Percentiles rank a stretch among this genome's conserved stretches.
These are phyloP conservation scores for Candida gorgasii DNA, from an alignment of 805 yeast genomes.

Conservation along the genomic window DNA sequence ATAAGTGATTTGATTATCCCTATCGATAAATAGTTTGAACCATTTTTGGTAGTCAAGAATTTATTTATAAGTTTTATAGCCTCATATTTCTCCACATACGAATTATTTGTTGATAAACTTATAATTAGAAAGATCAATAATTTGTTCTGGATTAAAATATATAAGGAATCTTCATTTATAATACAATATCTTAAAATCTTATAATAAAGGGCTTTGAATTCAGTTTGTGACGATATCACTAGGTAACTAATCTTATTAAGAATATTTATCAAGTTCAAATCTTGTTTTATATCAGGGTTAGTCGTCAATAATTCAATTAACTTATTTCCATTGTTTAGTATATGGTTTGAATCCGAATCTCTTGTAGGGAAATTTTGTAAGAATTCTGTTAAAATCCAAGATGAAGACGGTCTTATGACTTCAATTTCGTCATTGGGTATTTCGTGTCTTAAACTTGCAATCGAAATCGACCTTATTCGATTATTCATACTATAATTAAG, in stretches of 20 bases:
- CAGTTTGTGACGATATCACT: constrained; percentile 55
- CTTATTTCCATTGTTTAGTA: constrained; percentile 42
- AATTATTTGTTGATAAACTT: constrained; percentile 60
- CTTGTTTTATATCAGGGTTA: constrained; percentile 62
- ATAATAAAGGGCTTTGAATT: constrained; percentile 74
- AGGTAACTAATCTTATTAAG: constrained; percentile 60
- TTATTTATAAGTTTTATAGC: constrained; percentile 71
- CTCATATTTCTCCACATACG: constrained; percentile 66
- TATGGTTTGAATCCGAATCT: constrained; percentile 16
- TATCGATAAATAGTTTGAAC: constrained; percentile 51
- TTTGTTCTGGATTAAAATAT: constrained; percentile 52
- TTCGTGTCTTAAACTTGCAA: constrained; percentile 12
- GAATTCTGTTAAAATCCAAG: constrained; percentile 66
- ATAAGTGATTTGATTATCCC: constrained; percentile 71
- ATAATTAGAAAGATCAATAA: constrained; percentile 64
- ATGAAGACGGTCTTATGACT: constrained; percentile 24
- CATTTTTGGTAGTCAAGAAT: constrained; percentile 54
- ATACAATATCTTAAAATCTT: constrained; percentile 69
- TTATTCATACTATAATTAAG: constrained; percentile 7
- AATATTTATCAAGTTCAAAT: constrained; percentile 59
- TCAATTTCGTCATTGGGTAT: constrained; percentile 1
- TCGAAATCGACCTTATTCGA: constrained; percentile 17
- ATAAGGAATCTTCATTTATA: constrained; percentile 53
- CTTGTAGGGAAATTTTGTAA: constrained; percentile 52
- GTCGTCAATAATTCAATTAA: constrained; percentile 56